phyloP scores from a whole-genome alignment of 73 alveolate genomes.

The Paramecium tetraurelia region DNA sequence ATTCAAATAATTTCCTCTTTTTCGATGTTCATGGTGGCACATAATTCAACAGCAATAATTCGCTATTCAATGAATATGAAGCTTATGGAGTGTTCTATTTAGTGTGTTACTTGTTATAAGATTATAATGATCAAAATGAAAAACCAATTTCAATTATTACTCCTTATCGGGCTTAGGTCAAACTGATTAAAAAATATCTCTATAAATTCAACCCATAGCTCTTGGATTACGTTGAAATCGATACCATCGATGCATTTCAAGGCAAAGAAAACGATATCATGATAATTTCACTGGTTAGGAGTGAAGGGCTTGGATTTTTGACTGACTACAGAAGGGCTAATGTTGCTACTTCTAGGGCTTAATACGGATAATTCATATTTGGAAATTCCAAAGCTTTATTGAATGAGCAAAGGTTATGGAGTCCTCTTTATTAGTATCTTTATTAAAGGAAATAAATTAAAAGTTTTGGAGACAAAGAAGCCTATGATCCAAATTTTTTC shows the following conservation, averaged over 20 bases:
- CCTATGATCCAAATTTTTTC: not conserved
- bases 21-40: constrained; percentile 11
- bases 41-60: not conserved
- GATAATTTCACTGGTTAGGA: constrained; percentile 24
- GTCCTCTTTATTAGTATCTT: not conserved
- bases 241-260: not conserved
- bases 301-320: constrained; percentile 42
- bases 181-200: not conserved
- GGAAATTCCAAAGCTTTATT: constrained; percentile 6
- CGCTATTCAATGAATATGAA: constrained; percentile 2
- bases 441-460: not conserved
- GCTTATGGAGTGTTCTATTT: not conserved
- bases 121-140: not conserved
- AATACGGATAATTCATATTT: constrained; percentile 33
- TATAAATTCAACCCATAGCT: not conserved
- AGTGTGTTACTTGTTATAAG: not conserved
- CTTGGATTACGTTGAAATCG: constrained; percentile 4
- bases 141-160: not conserved
- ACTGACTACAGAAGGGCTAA: constrained; percentile 23
- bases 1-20: not conserved
- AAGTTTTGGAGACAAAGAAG: not conserved
- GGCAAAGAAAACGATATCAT: constrained; percentile 40
- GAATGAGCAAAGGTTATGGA: not conserved
- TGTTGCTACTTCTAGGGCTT: constrained; percentile 39
- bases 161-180: constrained; percentile 35